These are phyloP conservation scores for Colletotrichum sansevieriae DNA, from an alignment of 2,329 filamentous ascomycete species.

Conservation along the genomic window DNA sequence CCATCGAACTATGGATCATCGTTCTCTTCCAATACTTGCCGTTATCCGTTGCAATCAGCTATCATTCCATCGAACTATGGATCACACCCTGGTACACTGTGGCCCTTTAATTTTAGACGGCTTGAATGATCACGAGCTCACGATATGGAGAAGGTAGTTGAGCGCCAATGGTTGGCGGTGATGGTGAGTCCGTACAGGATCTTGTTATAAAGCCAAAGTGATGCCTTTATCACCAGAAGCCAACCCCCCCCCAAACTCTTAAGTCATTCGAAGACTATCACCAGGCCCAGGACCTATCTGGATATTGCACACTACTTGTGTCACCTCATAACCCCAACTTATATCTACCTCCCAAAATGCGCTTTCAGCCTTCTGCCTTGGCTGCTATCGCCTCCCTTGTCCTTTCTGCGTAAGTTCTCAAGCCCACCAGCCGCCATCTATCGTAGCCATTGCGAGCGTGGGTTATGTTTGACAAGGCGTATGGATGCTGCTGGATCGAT, in stretches of 20 bases:
- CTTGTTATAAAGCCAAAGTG: background rate
- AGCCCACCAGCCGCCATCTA: background rate
- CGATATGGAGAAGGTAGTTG: background rate
- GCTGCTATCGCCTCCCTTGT: background rate
- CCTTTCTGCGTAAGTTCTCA: conserved; percentile 11
- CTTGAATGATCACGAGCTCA: background rate
- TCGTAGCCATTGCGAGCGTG: background rate
- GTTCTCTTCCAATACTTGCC: background rate
- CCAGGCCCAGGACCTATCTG: background rate
- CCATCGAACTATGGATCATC: background rate
- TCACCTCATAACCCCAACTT: background rate
- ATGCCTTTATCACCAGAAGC: background rate
- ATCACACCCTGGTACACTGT: background rate
- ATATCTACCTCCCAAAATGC: conserved; percentile 8
- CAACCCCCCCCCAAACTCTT: background rate
- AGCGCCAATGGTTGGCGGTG: background rate
- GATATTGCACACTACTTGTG: background rate
- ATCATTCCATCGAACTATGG: background rate
- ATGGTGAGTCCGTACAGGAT: background rate
- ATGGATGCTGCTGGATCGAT: background rate
- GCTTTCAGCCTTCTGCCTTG: background rate
- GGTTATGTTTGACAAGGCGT: no score
- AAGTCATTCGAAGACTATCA: background rate
- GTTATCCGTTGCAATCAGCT: background rate
- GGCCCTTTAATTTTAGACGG: background rate